Percentiles rank a stretch among this genome's conserved stretches.
Evolutionary conservation across 345 rosid genomes (phyloP).

Genomic region (Citrus hindsii): DNA sequence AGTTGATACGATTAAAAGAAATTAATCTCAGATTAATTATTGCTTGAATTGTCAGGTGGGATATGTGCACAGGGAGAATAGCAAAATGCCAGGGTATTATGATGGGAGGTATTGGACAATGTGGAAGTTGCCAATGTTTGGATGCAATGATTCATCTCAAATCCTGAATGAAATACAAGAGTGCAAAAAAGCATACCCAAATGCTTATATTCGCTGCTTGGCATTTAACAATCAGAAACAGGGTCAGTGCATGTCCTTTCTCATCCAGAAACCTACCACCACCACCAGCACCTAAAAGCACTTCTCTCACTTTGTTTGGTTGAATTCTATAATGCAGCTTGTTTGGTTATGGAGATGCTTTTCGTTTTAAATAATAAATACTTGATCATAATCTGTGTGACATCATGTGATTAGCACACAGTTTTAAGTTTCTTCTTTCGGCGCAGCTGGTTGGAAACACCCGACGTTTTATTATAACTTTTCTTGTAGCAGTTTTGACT

Average conservation of each 20-base stretch:
- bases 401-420: background rate
- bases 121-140: conserved; percentile 82
- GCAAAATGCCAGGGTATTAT: conserved; percentile 62
- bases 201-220: conserved; percentile 48
- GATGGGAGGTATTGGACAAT: conserved; percentile 74
- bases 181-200: conserved; percentile 47
- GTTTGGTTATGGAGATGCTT: background rate
- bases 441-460: background rate
- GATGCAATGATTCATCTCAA: conserved; percentile 59
- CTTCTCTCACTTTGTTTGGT: background rate
- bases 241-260: conserved; percentile 63
- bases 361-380: background rate
- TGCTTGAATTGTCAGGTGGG: conserved; percentile 29
- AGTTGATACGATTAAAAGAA: background rate
- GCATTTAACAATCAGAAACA: conserved; percentile 51
- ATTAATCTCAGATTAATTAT: background rate
- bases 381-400: background rate
- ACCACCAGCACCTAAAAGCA: background rate
- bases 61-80: conserved; percentile 39
- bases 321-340: background rate
- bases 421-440: background rate
- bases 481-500: background rate
- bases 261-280: conserved; percentile 46
- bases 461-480: background rate
- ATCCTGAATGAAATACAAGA: conserved; percentile 46